Evolutionary conservation across 2,329 filamentous ascomycete species (phyloP), one percentile per base, ranked within the genome.

Genomic region (Claviceps humidiphila): DNA sequence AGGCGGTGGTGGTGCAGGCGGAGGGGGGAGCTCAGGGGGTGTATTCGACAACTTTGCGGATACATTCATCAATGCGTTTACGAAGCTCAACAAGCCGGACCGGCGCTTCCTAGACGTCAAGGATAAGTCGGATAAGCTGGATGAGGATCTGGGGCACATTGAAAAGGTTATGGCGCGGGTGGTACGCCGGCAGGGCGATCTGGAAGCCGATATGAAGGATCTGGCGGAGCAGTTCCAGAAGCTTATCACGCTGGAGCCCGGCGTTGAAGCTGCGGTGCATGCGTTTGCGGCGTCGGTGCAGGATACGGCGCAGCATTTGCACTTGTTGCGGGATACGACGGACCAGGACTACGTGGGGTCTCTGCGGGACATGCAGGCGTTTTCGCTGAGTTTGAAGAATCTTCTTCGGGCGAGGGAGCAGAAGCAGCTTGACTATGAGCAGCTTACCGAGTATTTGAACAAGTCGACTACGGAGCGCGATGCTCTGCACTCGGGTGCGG

Each of bases 371-470:
- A 95, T 97, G 90, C 87, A 94, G 61, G 85, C 89, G 26, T 98
- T 97, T 69, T 91, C 89, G 58, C 72, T 80, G n/a, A 85, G 89
- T 0, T 74, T 97, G 47, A 95, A 95, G 68, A 77, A 81, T 24
- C 82, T 98, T 5, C 81, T 98, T 57, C 95, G 95, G 67, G 88
- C 88, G 1, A 84, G 93, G 39, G 93, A 98, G 71, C 89, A 94
- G 71, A 98, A 98, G 66, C 93, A 98, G 67, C 84, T 98, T 53
- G 93, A 98, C 71, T 95, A 91, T 63, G 93, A 98, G 70, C 90
- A 89, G 58, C 77, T 98, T 38, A 95, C 89, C 30, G 91, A 97
- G 65, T 97, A 97, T 68, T 85, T 96, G 51, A 87, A 87, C 71
- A 95, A 95, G 66, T 89, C 88, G 1, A 89, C 88, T 2, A 73